Base-by-base conservation (phyloP, 2,329 filamentous ascomycete genomes). In the Sclerotinia spermophila region DNA sequence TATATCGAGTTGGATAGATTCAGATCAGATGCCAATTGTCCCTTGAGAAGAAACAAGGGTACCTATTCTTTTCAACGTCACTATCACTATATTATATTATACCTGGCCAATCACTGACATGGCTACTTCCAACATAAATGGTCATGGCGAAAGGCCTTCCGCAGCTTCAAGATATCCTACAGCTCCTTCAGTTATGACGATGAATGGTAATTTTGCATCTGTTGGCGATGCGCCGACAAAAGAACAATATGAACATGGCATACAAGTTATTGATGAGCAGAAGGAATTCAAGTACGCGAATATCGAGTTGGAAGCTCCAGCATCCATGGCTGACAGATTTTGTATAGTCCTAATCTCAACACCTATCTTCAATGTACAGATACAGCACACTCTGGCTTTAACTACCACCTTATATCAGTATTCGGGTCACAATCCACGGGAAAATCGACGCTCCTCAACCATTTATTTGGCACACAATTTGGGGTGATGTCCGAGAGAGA, bases 361-460 rank as follows among this genome's bases (percentile, higher is more conserved):
- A 88, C 89, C 71, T 99, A 99, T 81, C 89, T 99, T 76, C 86
- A 88, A 75, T 84, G 89, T 75, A 92, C 94, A 80, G 86, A 92
- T 78, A 89, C 97, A 76, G 92, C 93, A 76, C 89, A 92, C 72
- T 90, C 94, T 74, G 96, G 96, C 79, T 99, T 99, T 88, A 97
- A 98, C 84, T 99, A 99, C 83, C 96, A 99, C 82, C 89, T 99
- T 79, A 97, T 99, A 80, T 97, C 95, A 78, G 96, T 99, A 78
- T 99, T 99, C 81, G 96, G 96, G 58, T 98, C 95, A 71, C 96
- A 99, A 85, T 98, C 96, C 33, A 99, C 96, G 48, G 96, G 96
- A 76, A 99, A 99, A 84, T 98, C 96, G 60, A 99, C 96, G 8
- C 87, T 99, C 60, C 89, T 99, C 74, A 99, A 99, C 84, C 86